These are phyloP conservation scores for Phaseolus lunatus DNA, from an alignment of 306 rosid genomes.

Conservation along the genomic window DNA sequence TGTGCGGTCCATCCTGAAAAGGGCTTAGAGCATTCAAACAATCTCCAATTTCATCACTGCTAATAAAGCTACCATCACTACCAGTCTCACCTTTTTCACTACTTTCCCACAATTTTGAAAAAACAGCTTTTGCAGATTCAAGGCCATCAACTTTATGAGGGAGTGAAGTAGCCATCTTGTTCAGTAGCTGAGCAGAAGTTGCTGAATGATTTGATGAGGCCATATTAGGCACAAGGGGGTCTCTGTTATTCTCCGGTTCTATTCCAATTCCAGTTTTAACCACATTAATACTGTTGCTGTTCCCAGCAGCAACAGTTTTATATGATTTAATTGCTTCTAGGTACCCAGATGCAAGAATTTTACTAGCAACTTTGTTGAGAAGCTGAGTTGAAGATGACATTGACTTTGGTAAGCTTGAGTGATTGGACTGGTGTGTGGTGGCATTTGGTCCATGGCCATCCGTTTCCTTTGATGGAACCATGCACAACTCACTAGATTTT, in stretches of 20 bases:
- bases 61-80: conserved; percentile 7
- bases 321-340: conserved; percentile 15
- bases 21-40: background rate
- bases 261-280: background rate
- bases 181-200: conserved; percentile 27
- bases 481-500: conserved; percentile 16
- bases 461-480: background rate
- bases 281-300: background rate
- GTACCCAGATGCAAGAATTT: conserved; percentile 20
- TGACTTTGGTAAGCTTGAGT: background rate
- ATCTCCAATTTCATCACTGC: conserved; percentile 15
- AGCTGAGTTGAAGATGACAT: conserved; percentile 33
- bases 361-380: conserved; percentile 38
- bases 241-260: background rate
- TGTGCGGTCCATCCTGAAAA: conserved; percentile 18
- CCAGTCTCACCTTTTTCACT: conserved; percentile 4
- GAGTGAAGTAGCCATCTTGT: conserved; percentile 42
- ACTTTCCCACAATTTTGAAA: background rate
- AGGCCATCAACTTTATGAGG: conserved; percentile 1
- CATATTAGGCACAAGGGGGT: background rate
- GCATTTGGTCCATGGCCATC: background rate
- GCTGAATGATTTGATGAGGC: background rate
- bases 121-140: conserved; percentile 25
- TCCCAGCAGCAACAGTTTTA: background rate
- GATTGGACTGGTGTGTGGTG: background rate